phyloP scores from a whole-genome alignment of 345 rosid genomes.

The Erucastrum elatum region DNA sequence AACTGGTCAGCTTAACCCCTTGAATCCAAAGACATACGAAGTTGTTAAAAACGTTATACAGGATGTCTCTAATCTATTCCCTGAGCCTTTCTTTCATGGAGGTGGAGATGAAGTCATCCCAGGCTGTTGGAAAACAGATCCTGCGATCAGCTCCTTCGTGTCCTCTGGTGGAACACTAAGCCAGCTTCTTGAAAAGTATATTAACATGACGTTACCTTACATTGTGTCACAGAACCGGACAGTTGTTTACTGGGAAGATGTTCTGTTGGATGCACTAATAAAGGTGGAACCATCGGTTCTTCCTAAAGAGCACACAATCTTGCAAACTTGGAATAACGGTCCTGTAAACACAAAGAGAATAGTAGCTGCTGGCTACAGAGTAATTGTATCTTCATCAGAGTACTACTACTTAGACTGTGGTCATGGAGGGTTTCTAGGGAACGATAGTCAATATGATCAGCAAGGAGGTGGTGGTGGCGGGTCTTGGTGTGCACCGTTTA shows the following conservation, averaged over 20 bases:
- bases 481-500: conserved; percentile 88
- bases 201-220: conserved; percentile 60
- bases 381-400: conserved; percentile 78
- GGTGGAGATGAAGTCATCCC: conserved; percentile 79
- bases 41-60: conserved; percentile 61
- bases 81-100: conserved; percentile 71
- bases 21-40: conserved; percentile 68
- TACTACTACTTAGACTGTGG: conserved; percentile 90
- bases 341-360: conserved; percentile 64
- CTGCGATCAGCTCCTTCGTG: conserved; percentile 54
- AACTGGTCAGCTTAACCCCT: conserved; percentile 84
- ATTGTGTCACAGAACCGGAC: conserved; percentile 69
- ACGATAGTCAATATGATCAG: conserved; percentile 64
- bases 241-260: conserved; percentile 86
- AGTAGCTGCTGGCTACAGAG: conserved; percentile 68
- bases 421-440: conserved; percentile 70
- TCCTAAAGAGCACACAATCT: conserved; percentile 60
- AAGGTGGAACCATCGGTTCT: conserved; percentile 54
- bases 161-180: conserved; percentile 63
- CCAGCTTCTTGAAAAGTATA: conserved; percentile 64
- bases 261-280: conserved; percentile 51
- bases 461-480: conserved; percentile 44
- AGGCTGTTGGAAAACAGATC: conserved; percentile 82
- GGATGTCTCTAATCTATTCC: conserved; percentile 54
- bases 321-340: conserved; percentile 88